Conservation (phyloP, 1,284 basidiomycete genomes). For the Ustilago tritici region DNA sequence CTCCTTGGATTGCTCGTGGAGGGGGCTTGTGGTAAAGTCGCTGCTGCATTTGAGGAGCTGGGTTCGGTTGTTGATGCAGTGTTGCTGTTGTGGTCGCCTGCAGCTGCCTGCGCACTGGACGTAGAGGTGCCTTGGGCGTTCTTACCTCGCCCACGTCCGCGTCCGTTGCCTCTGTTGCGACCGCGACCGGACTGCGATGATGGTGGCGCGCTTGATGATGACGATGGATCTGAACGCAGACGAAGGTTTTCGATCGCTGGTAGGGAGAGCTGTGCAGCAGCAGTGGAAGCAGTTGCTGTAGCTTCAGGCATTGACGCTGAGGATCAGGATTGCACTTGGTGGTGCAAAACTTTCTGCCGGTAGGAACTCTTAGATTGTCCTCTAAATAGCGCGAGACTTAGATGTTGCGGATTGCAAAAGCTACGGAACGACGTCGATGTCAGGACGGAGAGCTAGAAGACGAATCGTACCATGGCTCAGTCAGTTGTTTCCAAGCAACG, state of each 20-base stretch:
- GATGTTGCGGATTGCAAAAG: not conserved
- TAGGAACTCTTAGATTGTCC: no score
- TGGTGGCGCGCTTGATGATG: constrained; percentile 16
- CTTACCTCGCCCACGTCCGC: constrained; percentile 27
- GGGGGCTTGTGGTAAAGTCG: not conserved
- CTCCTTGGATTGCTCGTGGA: constrained; percentile 7
- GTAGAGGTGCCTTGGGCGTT: constrained; percentile 9
- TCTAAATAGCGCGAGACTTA: no score
- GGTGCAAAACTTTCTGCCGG: no score
- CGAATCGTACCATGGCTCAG: constrained; percentile 8
- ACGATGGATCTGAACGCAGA: constrained; percentile 15
- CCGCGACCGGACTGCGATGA: constrained; percentile 20
- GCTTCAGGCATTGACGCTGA: constrained; percentile 24
- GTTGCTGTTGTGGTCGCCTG: not conserved
- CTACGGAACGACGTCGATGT: not conserved
- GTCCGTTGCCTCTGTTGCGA: constrained; percentile 20
- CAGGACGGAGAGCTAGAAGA: not conserved
- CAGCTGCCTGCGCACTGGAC: not conserved
- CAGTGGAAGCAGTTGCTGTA: constrained; percentile 11
- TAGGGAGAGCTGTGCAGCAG: constrained; percentile 10
- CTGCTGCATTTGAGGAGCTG: not conserved
- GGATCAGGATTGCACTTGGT: not conserved
- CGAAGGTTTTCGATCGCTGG: constrained; percentile 22
- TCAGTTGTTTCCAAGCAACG: not conserved
- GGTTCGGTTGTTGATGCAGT: not conserved